phyloP scores from a whole-genome alignment of 2,329 filamentous ascomycete genomes.

The Dactylellina drechsleri region DNA sequence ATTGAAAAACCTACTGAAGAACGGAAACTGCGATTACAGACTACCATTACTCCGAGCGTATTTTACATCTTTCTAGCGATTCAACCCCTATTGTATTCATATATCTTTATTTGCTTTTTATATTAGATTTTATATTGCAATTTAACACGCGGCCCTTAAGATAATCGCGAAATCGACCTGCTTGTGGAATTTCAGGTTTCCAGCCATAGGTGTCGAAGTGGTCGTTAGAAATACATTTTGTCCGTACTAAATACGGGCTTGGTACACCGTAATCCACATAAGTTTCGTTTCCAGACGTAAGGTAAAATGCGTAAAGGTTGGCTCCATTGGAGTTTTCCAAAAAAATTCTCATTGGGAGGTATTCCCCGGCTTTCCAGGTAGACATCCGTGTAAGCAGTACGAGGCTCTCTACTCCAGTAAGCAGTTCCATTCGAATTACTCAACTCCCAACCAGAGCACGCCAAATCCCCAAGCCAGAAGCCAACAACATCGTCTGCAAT shows the following conservation, averaged over 20 bases:
- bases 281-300: neutral
- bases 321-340: neutral
- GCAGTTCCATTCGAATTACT: conserved; percentile 9
- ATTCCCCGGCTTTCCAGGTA: conserved; percentile 10
- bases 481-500: conserved; percentile 6
- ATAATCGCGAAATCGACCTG: too few species aligned
- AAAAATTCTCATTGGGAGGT: conserved; percentile 10
- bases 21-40: too few species aligned
- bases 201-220: neutral
- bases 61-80: too few species aligned
- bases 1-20: too few species aligned
- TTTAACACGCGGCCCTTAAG: too few species aligned
- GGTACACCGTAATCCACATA: conserved; percentile 10
- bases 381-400: neutral
- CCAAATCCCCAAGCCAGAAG: conserved; percentile 12
- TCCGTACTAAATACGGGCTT: conserved; percentile 1
- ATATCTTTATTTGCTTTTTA: too few species aligned
- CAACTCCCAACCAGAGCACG: conserved; percentile 5
- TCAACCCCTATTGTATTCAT: too few species aligned
- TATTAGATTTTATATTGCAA: too few species aligned
- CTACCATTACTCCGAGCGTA: too few species aligned
- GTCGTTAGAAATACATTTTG: neutral
- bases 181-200: neutral
- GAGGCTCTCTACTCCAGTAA: neutral
- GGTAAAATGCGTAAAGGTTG: conserved; percentile 1